Conservation (phyloP, 805 yeast genomes). For the Kuraishia capsulata region DNA sequence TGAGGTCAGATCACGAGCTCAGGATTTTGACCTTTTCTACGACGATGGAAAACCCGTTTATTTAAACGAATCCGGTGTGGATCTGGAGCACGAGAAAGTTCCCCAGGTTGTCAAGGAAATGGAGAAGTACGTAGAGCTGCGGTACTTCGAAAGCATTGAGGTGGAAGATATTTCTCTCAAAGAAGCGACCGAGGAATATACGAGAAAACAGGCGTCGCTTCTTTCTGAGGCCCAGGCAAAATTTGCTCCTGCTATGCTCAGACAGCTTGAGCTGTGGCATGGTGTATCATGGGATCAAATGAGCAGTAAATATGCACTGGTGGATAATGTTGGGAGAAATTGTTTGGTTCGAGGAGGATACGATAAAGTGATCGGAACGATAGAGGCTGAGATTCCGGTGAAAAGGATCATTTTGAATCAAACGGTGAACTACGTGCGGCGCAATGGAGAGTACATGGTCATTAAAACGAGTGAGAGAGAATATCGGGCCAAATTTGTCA, state of each 20-base stretch:
- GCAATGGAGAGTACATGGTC: conserved; percentile 15
- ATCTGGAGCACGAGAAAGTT: conserved; percentile 13
- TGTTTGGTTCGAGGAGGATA: conserved; percentile 60
- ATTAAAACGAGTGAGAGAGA: conserved; percentile 25
- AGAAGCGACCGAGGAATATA: conserved; percentile 35
- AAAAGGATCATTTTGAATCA: conserved; percentile 29
- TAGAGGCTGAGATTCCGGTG: conserved; percentile 28
- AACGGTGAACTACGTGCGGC: conserved; percentile 31
- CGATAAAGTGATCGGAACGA: conserved; percentile 38
- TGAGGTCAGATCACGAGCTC: conserved; percentile 16
- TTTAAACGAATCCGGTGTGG: conserved; percentile 11
- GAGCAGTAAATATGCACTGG: conserved; percentile 61
- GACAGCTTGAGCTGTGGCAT: conserved; percentile 71
- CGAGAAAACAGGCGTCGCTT: conserved; percentile 33
- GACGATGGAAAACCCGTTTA: conserved; percentile 22
- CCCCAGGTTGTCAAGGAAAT: conserved; percentile 48
- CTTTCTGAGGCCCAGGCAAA: conserved; percentile 41
- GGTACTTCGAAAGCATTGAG: conserved; percentile 40
- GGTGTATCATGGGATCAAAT: conserved; percentile 61
- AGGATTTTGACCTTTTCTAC: conserved; percentile 17
- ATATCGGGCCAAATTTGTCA: conserved; percentile 40
- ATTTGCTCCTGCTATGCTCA: conserved; percentile 40
- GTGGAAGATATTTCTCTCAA: conserved; percentile 42
- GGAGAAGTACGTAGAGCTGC: conserved; percentile 46
- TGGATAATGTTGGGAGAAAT: conserved; percentile 72